A percentile compares a stretch with the other conserved stretches of the same genome.
Evolutionary conservation across 495 filamentous ascomycete species (phyloP).

Genomic region (Penicillium nucicola): DNA sequence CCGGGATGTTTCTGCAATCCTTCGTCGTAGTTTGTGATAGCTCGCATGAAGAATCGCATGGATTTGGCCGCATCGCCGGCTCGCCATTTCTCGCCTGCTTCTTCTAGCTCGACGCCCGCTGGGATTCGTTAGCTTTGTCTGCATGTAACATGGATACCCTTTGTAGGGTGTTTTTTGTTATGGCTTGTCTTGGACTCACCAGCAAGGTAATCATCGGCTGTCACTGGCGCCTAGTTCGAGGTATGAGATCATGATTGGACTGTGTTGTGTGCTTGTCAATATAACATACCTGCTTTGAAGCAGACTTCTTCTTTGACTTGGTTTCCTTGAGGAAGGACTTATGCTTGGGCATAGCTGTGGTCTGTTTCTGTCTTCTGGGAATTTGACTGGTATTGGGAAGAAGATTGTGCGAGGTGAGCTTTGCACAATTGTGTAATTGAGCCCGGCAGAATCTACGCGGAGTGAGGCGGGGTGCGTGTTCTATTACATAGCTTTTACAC

Average conservation of each 20-base stretch:
- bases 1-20: constrained; percentile 54
- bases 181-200: constrained; percentile 25
- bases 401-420: background rate
- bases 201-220: constrained; percentile 61
- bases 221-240: constrained; percentile 45
- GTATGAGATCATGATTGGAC: background rate
- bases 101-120: constrained; percentile 67
- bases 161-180: background rate
- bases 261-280: background rate
- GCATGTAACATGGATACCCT: background rate
- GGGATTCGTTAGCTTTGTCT: background rate
- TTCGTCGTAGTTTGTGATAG: constrained; percentile 62
- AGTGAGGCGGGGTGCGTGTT: background rate
- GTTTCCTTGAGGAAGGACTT: constrained; percentile 50
- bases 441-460: constrained; percentile 7
- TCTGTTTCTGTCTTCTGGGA: background rate
- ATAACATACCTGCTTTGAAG: constrained; percentile 29
- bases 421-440: background rate
- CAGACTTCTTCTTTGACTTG: constrained; percentile 45
- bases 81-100: constrained; percentile 71
- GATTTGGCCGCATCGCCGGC: constrained; percentile 68
- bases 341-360: constrained; percentile 45
- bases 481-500: background rate
- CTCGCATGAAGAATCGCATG: constrained; percentile 62
- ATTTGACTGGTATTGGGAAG: background rate